Percentiles rank a stretch among this genome's conserved stretches.
These are phyloP conservation scores for Leccinum variicolor DNA, from an alignment of 768 basidiomycete genomes.

Conservation along the genomic window DNA sequence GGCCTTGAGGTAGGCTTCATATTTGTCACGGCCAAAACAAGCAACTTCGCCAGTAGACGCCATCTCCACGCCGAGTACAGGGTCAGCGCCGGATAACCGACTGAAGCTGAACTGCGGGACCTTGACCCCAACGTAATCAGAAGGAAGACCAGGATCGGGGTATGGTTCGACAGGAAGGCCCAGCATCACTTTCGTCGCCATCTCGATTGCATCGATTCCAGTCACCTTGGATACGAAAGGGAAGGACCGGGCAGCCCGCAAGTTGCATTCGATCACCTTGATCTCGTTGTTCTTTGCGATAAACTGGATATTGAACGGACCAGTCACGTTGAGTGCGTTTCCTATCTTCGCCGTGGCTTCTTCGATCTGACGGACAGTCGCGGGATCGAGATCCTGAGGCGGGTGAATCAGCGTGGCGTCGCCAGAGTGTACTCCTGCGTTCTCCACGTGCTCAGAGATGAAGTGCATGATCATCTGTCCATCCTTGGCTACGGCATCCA, in stretches of 20 bases:
- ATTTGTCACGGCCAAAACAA: constrained; percentile 96
- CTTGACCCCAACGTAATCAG: constrained; percentile 97
- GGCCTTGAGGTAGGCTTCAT: constrained; percentile 97
- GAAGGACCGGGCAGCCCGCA: constrained; percentile 96
- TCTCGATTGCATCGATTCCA: constrained; percentile 95
- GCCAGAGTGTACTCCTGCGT: constrained; percentile 97
- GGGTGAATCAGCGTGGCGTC: constrained; percentile 98
- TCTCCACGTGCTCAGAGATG: constrained; percentile 99
- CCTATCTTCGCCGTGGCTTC: constrained; percentile 98
- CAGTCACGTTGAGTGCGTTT: constrained; percentile 95
- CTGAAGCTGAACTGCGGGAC: constrained; percentile 99
- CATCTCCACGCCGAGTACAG: constrained; percentile 98
- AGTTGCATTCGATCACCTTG: constrained; percentile 99
- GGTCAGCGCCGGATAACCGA: constrained; percentile 94
- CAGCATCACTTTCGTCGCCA: constrained; percentile 99
- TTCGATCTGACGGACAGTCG: constrained; percentile 94
- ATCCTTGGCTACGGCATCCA: constrained; percentile 97
- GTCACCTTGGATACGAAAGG: constrained; percentile 99
- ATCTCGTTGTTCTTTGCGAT: constrained; percentile 99
- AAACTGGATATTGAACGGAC: constrained; percentile 99
- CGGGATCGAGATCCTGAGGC: constrained; percentile 95
- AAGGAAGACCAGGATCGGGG: constrained; percentile 81
- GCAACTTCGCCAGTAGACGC: constrained; percentile 99
- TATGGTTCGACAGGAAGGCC: constrained; percentile 86
- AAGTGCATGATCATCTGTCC: constrained; percentile 99